phyloP scores from a whole-genome alignment of 805 yeast species.

The Naumovozyma dairenensis region DNA sequence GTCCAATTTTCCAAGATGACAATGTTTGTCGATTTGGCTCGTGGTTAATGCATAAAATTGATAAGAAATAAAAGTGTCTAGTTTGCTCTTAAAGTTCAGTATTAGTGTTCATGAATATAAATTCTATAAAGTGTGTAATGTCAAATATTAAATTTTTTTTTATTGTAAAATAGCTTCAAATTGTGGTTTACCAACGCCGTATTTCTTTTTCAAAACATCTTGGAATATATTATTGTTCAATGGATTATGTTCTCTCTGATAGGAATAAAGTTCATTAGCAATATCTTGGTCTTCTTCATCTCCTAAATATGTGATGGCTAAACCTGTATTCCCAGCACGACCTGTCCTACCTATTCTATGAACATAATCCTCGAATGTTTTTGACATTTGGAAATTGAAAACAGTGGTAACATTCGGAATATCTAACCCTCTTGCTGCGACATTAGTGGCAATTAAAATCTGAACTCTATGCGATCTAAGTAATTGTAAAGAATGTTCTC shows the following conservation, averaged over 20 bases:
- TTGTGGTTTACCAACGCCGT: slow-evolving; percentile 11
- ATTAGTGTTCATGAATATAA: too few species aligned
- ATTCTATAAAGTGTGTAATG: too few species aligned
- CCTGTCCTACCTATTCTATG: slow-evolving; percentile 97
- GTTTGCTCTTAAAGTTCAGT: too few species aligned
- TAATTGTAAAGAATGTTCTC: slow-evolving; percentile 65
- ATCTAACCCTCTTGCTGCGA: slow-evolving; percentile 94
- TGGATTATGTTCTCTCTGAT: slow-evolving; percentile 31
- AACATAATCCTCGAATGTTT: slow-evolving; percentile 68
- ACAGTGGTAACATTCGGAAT: slow-evolving; percentile 81
- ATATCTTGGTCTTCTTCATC: slow-evolving; percentile 43
- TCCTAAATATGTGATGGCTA: slow-evolving; percentile 63
- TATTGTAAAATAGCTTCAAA: too few species aligned
- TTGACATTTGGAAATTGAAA: slow-evolving; percentile 76
- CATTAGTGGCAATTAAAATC: slow-evolving; percentile 81
- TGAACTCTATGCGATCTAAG: slow-evolving; percentile 48
- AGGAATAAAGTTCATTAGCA: slow-evolving; percentile 33
- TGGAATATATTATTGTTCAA: slow-evolving; percentile 13
- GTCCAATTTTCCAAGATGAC: slow-evolving; percentile 11
- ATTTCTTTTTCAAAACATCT: slow-evolving; percentile 7
- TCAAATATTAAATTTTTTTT: too few species aligned
- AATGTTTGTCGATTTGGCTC: slow-evolving; percentile 12
- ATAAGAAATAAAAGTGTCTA: background rate
- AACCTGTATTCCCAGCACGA: slow-evolving; percentile 78
- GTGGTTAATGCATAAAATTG: slow-evolving; percentile 4